These are phyloP conservation scores for Tephrocybe sp. DNA, from an alignment of 768 basidiomycete species.

Conservation along the genomic window DNA sequence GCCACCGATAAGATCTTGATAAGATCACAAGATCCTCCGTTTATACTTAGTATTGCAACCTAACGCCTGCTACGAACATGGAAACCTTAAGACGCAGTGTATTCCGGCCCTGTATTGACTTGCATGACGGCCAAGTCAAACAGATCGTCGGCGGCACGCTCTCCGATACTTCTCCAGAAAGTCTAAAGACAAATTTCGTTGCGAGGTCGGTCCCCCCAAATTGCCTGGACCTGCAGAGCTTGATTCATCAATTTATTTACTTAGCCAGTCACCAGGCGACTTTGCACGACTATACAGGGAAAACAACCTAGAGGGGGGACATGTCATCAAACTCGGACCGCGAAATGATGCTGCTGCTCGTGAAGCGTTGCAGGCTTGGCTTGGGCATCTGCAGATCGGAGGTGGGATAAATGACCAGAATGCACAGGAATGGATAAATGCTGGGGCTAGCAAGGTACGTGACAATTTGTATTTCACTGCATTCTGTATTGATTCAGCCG, in stretches of 20 bases:
- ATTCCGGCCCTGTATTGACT: constrained; percentile 95
- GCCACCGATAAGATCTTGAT: too few species aligned
- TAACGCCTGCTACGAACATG: constrained; percentile 19
- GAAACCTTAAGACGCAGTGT: constrained; percentile 42
- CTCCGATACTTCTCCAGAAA: constrained; percentile 59
- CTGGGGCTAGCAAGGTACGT: constrained; percentile 83
- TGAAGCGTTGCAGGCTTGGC: constrained; percentile 84
- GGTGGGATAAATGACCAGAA: constrained; percentile 88
- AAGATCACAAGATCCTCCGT: too few species aligned
- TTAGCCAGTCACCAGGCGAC: constrained; percentile 73
- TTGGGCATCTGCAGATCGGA: constrained; percentile 84
- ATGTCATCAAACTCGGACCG: constrained; percentile 94
- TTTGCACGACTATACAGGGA: constrained; percentile 79
- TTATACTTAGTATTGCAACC: too few species aligned
- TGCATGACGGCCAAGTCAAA: constrained; percentile 94
- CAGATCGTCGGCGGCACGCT: constrained; percentile 97
- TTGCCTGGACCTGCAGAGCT: constrained; percentile 12
- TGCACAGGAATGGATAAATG: constrained; percentile 80
- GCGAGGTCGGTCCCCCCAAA: constrained; percentile 58
- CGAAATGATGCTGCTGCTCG: constrained; percentile 88
- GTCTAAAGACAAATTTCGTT: constrained; percentile 86
- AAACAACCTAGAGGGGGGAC: constrained; percentile 77
- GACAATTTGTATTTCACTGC: neutral
- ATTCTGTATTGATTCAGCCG: neutral
- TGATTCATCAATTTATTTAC: neutral